Evolutionary conservation across 768 basidiomycete species (phyloP).

Genomic region (Termitomyces sp.): DNA sequence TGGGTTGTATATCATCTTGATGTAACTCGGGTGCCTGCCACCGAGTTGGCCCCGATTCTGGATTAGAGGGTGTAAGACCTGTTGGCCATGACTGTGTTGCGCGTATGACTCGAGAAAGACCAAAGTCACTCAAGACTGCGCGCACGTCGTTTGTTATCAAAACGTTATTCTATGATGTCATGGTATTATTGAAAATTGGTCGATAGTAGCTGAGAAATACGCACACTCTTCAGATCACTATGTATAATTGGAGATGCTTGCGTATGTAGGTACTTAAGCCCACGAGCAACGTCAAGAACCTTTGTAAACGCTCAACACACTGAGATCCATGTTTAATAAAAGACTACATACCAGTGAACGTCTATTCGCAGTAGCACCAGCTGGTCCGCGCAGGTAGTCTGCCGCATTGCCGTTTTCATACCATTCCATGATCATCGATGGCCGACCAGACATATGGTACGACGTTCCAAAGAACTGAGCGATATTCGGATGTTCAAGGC

Average conservation of each 20-base stretch:
- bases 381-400: constrained; percentile 35
- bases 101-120: constrained; percentile 36
- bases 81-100: constrained; percentile 25
- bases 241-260: constrained; percentile 34
- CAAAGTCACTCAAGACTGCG: constrained; percentile 46
- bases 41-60: constrained; percentile 29
- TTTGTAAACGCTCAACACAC: constrained; percentile 13
- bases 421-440: constrained; percentile 46
- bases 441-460: constrained; percentile 35
- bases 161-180: constrained; percentile 41
- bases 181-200: neutral
- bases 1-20: constrained; percentile 28
- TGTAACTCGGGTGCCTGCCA: constrained; percentile 35
- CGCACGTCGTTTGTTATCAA: constrained; percentile 39
- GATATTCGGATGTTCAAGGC: constrained; percentile 46
- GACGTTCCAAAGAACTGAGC: constrained; percentile 47
- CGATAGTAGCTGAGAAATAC: neutral
- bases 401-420: constrained; percentile 46
- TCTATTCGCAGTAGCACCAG: neutral
- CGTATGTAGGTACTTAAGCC: constrained; percentile 42
- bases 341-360: neutral
- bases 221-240: constrained; percentile 29
- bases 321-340: neutral
- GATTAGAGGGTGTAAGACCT: constrained; percentile 29
- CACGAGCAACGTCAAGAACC: constrained; percentile 44